phyloP scores from a whole-genome alignment of 2,329 filamentous ascomycete species.

The Ophiostoma ips region DNA sequence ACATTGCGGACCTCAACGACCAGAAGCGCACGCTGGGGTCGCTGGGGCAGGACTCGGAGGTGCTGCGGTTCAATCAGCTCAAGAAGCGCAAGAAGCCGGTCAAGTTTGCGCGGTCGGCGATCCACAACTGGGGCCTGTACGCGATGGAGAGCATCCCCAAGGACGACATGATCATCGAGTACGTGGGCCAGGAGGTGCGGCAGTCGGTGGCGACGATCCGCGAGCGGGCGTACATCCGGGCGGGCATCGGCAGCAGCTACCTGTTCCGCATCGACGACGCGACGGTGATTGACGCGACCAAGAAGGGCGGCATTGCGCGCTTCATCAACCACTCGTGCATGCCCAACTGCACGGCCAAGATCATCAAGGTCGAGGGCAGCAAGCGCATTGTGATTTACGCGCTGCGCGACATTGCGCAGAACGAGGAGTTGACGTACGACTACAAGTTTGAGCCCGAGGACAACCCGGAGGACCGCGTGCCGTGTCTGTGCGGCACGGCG shows the following conservation, averaged over 20 bases:
- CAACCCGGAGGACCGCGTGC: constrained; percentile 86
- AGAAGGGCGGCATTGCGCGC: constrained; percentile 92
- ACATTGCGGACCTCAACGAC: constrained; percentile 87
- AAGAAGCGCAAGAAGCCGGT: constrained; percentile 99
- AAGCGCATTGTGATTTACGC: constrained; percentile 99
- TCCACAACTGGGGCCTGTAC: constrained; percentile 97
- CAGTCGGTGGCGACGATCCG: constrained; percentile 96
- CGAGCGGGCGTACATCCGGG: constrained; percentile 83
- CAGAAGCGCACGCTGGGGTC: constrained; percentile 70
- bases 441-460: constrained; percentile 99
- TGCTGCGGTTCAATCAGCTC: constrained; percentile 94
- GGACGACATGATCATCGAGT: constrained; percentile 99
- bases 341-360: constrained; percentile 97
- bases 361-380: constrained; percentile 95
- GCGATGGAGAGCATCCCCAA: constrained; percentile 94
- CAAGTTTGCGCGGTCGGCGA: constrained; percentile 91
- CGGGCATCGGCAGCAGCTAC: constrained; percentile 93
- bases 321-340: constrained; percentile 99
- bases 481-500: constrained; percentile 88
- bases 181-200: constrained; percentile 92
- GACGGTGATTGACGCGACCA: constrained; percentile 94
- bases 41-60: constrained; percentile 55
- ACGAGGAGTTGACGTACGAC: constrained; percentile 98
- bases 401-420: constrained; percentile 82
- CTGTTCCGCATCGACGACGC: constrained; percentile 97